Evolutionary conservation across 768 basidiomycete genomes (phyloP).

Genomic region (Ramaria sp.): DNA sequence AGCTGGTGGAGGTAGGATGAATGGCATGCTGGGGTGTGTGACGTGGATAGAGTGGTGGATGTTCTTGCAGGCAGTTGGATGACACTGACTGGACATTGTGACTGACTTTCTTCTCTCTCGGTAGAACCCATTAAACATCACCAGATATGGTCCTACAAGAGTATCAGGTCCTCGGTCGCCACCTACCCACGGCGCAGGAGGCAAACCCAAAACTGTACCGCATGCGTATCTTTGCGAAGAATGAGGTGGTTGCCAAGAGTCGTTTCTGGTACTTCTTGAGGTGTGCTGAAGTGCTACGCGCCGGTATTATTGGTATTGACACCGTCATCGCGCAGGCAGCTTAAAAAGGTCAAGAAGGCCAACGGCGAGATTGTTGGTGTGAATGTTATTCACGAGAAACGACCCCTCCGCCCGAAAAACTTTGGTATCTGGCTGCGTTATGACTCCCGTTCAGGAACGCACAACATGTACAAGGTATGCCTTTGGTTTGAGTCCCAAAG

Average conservation of each 20-base stretch:
- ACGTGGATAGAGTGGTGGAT: background rate
- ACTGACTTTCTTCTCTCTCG: background rate
- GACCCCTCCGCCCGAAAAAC: conserved; percentile 98
- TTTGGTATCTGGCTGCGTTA: conserved; percentile 99
- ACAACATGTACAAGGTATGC: conserved; percentile 93
- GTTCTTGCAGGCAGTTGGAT: background rate
- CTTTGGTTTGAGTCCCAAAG: conserved; percentile 1
- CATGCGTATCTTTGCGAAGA: conserved; percentile 98
- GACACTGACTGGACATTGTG: background rate
- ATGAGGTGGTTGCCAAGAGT: conserved; percentile 97
- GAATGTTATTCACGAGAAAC: conserved; percentile 96
- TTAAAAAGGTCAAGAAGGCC: conserved; percentile 99
- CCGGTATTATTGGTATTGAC: background rate
- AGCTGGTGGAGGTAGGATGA: background rate
- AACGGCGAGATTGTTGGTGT: conserved; percentile 98
- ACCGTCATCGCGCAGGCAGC: conserved; percentile 43
- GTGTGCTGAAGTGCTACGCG: conserved; percentile 23
- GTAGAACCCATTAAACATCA: background rate
- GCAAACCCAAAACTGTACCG: conserved; percentile 97
- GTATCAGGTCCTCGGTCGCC: conserved; percentile 96
- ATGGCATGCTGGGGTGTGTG: background rate
- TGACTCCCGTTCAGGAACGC: conserved; percentile 98
- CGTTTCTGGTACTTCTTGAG: conserved; percentile 99
- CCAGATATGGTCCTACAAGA: conserved; percentile 74
- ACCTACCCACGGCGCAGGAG: conserved; percentile 87